phyloP scores from a whole-genome alignment of 164 flowering plant genomes.

The Berberis vulgaris region DNA sequence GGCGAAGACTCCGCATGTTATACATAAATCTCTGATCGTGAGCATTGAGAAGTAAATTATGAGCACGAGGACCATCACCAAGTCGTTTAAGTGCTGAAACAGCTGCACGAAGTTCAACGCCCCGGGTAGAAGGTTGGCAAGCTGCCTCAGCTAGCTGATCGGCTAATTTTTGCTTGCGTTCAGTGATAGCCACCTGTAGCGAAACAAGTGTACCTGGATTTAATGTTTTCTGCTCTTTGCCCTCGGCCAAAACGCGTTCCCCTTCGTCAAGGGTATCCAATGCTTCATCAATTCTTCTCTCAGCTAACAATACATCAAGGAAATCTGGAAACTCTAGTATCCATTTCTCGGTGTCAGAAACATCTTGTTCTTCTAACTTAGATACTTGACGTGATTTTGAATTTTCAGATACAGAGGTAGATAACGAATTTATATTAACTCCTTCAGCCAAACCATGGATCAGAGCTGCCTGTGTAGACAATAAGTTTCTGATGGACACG shows the following conservation, averaged over 20 bases:
- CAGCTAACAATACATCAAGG: conserved; percentile 87
- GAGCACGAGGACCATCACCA: conserved; percentile 96
- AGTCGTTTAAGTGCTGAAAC: conserved; percentile 83
- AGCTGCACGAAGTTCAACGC: conserved; percentile 80
- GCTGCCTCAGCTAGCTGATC: conserved; percentile 92
- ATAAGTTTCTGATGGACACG: conserved; percentile 67
- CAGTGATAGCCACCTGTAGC: conserved; percentile 48
- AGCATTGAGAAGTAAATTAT: conserved; percentile 69
- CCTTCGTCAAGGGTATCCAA: conserved; percentile 79
- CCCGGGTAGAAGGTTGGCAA: conserved; percentile 87
- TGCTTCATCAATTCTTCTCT: conserved; percentile 90
- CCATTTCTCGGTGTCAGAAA: conserved; percentile 75
- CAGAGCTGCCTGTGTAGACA: conserved; percentile 81
- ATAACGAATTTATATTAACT: conserved; percentile 47
- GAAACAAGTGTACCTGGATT: conserved; percentile 31
- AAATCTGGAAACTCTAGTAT: conserved; percentile 61
- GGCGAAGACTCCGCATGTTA: conserved; percentile 69
- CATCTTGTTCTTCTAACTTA: conserved; percentile 37
- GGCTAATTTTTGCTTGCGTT: conserved; percentile 64
- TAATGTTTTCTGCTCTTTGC: conserved; percentile 39
- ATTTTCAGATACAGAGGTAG: conserved; percentile 31
- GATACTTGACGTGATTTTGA: conserved; percentile 19
- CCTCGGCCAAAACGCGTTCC: conserved; percentile 52
- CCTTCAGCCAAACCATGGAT: conserved; percentile 90
- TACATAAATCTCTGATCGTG: conserved; percentile 68